A percentile compares a stretch with the other conserved stretches of the same genome.
phyloP scores from a whole-genome alignment of 2,329 filamentous ascomycete genomes.

The Aspergillus floridensis region DNA sequence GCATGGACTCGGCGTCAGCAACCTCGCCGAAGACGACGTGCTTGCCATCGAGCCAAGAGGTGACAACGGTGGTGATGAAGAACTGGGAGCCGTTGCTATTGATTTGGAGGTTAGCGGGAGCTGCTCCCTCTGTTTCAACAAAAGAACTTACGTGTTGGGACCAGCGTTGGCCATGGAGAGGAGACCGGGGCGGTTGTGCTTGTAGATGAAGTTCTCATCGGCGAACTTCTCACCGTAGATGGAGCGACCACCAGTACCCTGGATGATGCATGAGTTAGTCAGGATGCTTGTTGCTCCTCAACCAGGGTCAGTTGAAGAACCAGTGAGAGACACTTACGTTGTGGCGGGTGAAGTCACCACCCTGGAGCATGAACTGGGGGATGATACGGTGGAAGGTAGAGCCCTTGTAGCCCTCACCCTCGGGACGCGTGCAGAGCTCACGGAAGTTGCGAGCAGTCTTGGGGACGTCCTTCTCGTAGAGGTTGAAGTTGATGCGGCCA shows the following conservation, averaged over 20 bases:
- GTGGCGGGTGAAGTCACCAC: slow-evolving; percentile 89
- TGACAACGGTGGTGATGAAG: slow-evolving; percentile 69
- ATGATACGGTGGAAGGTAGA: slow-evolving; percentile 93
- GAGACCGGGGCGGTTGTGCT: slow-evolving; percentile 72
- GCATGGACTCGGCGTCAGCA: slow-evolving; percentile 53
- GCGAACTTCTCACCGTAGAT: slow-evolving; percentile 95
- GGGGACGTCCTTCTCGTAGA: slow-evolving; percentile 82
- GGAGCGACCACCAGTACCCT: slow-evolving; percentile 89
- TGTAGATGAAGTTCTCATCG: slow-evolving; percentile 83
- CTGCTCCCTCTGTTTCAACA: background rate
- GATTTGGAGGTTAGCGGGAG: slow-evolving; percentile 1
- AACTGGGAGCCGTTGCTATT: slow-evolving; percentile 67
- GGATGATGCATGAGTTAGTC: slow-evolving; percentile 14
- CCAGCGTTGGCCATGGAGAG: slow-evolving; percentile 96
- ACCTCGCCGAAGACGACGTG: slow-evolving; percentile 69
- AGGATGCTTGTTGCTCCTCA: background rate
- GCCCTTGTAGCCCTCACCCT: slow-evolving; percentile 78
- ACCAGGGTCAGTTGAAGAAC: background rate
- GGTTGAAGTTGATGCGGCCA: slow-evolving; percentile 83
- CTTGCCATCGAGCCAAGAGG: slow-evolving; percentile 65
- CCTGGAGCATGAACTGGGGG: slow-evolving; percentile 91
- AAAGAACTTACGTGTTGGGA: slow-evolving; percentile 71
- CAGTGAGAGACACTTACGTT: slow-evolving; percentile 62
- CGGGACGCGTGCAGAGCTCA: slow-evolving; percentile 74
- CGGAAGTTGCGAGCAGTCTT: slow-evolving; percentile 86